phyloP scores from a whole-genome alignment of 768 basidiomycete species.

The Mycena sanguinolenta region DNA sequence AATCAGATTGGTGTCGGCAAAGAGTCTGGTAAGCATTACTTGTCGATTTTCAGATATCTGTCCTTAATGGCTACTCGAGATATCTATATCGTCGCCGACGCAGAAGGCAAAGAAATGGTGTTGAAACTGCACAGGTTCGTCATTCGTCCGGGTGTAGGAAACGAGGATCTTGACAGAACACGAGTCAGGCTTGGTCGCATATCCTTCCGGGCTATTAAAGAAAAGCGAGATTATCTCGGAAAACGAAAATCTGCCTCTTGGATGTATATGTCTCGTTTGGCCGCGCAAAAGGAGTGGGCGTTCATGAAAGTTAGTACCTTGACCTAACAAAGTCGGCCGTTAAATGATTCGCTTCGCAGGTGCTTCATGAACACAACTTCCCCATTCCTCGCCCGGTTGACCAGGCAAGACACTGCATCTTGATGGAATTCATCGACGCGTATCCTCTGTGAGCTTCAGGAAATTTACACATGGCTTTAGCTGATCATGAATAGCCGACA shows the following conservation, averaged over 20 bases:
- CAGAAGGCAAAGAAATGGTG: slow-evolving; percentile 87
- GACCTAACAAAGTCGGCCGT: slow-evolving; percentile 1
- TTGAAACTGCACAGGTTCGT: slow-evolving; percentile 92
- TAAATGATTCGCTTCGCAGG: slow-evolving; percentile 59
- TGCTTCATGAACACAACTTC: slow-evolving; percentile 91
- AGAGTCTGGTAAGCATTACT: slow-evolving; percentile 81
- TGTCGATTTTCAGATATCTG: slow-evolving; percentile 2
- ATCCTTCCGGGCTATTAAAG: slow-evolving; percentile 96
- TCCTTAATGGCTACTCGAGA: slow-evolving; percentile 57
- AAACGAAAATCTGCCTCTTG: slow-evolving; percentile 96
- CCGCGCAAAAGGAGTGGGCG: slow-evolving; percentile 97
- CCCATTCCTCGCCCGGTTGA: slow-evolving; percentile 95
- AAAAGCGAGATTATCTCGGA: slow-evolving; percentile 95
- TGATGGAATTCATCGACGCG: slow-evolving; percentile 97
- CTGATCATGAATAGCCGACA: slow-evolving; percentile 73
- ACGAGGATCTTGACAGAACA: slow-evolving; percentile 12
- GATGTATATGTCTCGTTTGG: slow-evolving; percentile 99
- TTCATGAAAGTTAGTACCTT: slow-evolving; percentile 90
- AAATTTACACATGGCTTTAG: slow-evolving; percentile 16
- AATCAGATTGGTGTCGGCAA: slow-evolving; percentile 99
- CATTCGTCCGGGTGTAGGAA: background rate
- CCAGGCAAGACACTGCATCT: slow-evolving; percentile 92
- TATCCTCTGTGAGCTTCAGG: slow-evolving; percentile 83
- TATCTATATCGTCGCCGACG: slow-evolving; percentile 91
- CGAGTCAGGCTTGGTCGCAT: slow-evolving; percentile 88